Conservation (phyloP, 495 filamentous ascomycete species). For the Lasiosphaeriaceae sp. region DNA sequence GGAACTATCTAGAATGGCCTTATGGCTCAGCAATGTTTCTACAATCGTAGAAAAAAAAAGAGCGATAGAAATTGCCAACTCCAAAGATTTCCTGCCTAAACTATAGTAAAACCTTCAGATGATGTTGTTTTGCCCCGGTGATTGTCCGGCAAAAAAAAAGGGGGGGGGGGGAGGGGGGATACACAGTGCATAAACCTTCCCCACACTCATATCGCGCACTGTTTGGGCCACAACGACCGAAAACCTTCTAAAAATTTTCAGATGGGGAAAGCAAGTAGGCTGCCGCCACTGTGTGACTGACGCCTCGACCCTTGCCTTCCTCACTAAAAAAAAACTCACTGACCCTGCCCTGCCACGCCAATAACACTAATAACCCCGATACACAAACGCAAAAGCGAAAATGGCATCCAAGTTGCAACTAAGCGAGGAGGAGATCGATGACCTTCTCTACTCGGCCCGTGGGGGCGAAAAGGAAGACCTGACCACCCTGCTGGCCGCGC, state of each 20-base stretch:
- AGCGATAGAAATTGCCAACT: too few species aligned
- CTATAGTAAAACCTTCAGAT: too few species aligned
- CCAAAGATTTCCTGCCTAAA: too few species aligned
- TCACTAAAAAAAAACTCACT: neutral
- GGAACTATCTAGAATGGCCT: too few species aligned
- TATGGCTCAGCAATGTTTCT: too few species aligned
- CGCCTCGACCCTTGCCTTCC: neutral
- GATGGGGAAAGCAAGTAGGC: conserved; percentile 1
- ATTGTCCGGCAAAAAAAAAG: too few species aligned
- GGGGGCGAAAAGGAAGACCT: conserved; percentile 70
- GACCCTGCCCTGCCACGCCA: neutral
- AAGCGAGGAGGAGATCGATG: conserved; percentile 75
- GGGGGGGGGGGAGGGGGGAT: too few species aligned
- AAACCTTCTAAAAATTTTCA: conserved; percentile 16
- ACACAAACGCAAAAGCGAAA: conserved; percentile 4
- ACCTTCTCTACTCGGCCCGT: conserved; percentile 81
- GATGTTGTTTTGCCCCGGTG: too few species aligned
- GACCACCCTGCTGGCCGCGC: conserved; percentile 50
- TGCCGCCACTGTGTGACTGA: neutral
- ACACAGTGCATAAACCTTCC: neutral
- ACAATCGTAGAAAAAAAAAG: too few species aligned
- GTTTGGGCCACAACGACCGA: neutral
- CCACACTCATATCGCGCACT: neutral
- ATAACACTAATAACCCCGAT: neutral
- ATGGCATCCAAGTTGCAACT: conserved; percentile 46